phyloP scores from a whole-genome alignment of 2,329 filamentous ascomycete species.

The Monilinia laxa region DNA sequence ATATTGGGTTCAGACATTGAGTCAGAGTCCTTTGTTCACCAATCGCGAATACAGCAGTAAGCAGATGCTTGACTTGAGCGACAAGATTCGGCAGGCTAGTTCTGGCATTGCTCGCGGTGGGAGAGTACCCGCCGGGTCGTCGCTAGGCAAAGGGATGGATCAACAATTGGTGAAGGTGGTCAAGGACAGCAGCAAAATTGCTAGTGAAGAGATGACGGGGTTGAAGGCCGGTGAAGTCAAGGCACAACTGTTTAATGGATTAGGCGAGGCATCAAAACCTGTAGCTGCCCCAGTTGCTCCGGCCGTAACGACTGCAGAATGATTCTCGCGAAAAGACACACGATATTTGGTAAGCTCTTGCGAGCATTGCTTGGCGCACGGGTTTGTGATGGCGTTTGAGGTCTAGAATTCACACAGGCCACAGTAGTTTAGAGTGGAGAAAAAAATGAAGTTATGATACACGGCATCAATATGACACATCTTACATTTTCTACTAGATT shows the following conservation, averaged over 20 bases:
- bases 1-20: constrained; percentile 97
- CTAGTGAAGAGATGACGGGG: constrained; percentile 51
- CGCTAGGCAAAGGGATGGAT: constrained; percentile 41
- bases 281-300: constrained; percentile 5
- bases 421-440: constrained; percentile 20
- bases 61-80: constrained; percentile 84
- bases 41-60: constrained; percentile 92
- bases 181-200: constrained; percentile 56
- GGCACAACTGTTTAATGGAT: constrained; percentile 48
- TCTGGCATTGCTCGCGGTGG: constrained; percentile 42
- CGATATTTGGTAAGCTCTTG: constrained; percentile 13
- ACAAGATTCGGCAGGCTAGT: constrained; percentile 72
- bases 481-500: neutral
- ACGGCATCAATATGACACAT: constrained; percentile 7
- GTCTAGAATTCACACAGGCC: constrained; percentile 12
- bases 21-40: constrained; percentile 83
- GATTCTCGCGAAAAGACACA: neutral
- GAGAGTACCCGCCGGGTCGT: constrained; percentile 34
- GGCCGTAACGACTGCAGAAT: constrained; percentile 1
- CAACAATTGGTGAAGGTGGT: constrained; percentile 55
- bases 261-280: constrained; percentile 29
- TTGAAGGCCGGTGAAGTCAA: constrained; percentile 49
- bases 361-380: constrained; percentile 21
- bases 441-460: constrained; percentile 22
- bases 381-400: constrained; percentile 19